Evolutionary conservation across 1,284 basidiomycete genomes (phyloP), one percentile per base, ranked within the genome.

Genomic region (Ustilago esculenta): DNA sequence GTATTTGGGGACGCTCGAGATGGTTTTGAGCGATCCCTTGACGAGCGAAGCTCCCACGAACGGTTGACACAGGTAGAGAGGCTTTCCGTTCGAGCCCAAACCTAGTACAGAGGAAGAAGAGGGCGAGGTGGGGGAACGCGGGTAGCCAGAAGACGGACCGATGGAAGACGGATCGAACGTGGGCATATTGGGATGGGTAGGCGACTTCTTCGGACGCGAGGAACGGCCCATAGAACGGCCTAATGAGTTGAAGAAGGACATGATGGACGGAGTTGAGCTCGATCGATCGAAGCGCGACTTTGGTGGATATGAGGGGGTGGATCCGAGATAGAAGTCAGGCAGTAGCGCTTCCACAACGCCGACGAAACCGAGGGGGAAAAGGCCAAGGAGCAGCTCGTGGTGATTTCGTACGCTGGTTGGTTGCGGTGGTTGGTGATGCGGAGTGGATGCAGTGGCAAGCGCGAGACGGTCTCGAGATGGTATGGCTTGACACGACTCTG

Each of bases 11-110:
- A 96, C 87, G 84, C 94, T 92, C 34, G 98, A 94, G 74, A 98
- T 98, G 1, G 94, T 98, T 85, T 97, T 97, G 85, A 98, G 97
- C 81, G 93, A 95, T 15, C 95, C 95, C 83, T 97, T 98, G 71
- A 99, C 94, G 25, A 99, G 86, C 1, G 95, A 93, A 1, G 94
- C 92, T 78, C 97, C 94, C 49, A 95, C 93, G 80, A 99, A 98
- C 44, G 80, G 80, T 36, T 77, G 73, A 50, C 80, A 81, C n/a
- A 81, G 67, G 60, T 80, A 81, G 44, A 81, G 67, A 15, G 80
- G 74, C 43, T 78, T 81, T 24, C 58, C 66, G 46, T 51, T 65
- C 9, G 54, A 48, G 3, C 69, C 63, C 27, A 59, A 35, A 1
- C 44, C 47, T n/a, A 56, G 41, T 1, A 33, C n/a, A 14, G 46